Percentiles rank a stretch among this genome's conserved stretches.
Evolutionary conservation across 345 rosid genomes (phyloP).

Genomic region (Laguncularia racemosa): DNA sequence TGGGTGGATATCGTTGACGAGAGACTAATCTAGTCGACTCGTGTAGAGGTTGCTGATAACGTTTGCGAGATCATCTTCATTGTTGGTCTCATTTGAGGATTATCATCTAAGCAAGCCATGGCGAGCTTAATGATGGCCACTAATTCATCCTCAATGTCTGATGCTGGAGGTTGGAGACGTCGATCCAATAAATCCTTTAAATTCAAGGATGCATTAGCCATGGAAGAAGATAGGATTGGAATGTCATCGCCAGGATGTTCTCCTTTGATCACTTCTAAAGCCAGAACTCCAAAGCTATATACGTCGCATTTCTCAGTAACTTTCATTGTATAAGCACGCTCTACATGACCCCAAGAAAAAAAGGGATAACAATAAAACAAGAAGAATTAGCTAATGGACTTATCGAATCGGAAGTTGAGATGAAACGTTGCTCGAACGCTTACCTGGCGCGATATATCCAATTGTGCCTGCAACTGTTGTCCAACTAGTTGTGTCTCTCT

Average conservation of each 20-base stretch:
- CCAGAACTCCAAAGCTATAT: conserved; percentile 10
- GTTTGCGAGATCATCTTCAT: conserved; percentile 17
- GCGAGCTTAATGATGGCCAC: conserved; percentile 8
- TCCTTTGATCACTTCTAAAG: conserved; percentile 9
- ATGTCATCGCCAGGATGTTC: conserved; percentile 10
- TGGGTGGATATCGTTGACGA: no score
- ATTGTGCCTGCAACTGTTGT: conserved; percentile 11
- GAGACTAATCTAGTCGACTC: no score
- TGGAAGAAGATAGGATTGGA: neutral
- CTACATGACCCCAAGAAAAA: neutral
- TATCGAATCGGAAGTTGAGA: neutral
- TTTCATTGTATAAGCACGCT: conserved; percentile 12
- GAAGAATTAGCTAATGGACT: no score
- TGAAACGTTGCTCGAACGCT: neutral
- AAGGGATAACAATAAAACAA: neutral
- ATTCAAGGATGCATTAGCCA: neutral
- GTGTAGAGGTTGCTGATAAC: neutral
- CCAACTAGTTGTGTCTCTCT: conserved; percentile 8
- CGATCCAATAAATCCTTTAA: conserved; percentile 8
- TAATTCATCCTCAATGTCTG: conserved; percentile 13
- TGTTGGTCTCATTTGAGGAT: conserved; percentile 23
- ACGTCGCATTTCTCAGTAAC: conserved; percentile 11
- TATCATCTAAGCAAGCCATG: conserved; percentile 11
- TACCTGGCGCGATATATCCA: conserved; percentile 18
- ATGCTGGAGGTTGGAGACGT: conserved; percentile 12